Base-by-base conservation (phyloP, 1,284 basidiomycete genomes). In the Sporisorium iseilematis-ciliati region DNA sequence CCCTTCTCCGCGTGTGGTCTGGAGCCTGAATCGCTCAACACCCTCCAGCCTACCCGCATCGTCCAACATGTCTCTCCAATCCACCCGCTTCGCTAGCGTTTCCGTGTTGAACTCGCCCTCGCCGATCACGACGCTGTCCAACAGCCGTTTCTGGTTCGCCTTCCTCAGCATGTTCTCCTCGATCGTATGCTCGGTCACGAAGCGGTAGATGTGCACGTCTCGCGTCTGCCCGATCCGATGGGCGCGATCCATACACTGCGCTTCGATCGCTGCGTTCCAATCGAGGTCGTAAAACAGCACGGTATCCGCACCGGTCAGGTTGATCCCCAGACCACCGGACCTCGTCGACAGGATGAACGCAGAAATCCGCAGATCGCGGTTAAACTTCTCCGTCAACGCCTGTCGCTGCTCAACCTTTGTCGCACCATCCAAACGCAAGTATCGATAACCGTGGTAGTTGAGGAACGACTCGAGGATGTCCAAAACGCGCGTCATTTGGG, bases 221-320 rank as follows among this genome's bases (percentile, higher is more conserved):
- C 95, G 91, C 54, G 95, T 97, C 85, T 98, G 95, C 10, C 95
- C 95, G 78, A 98, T 98, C 7, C 94, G 92, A 82, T 95, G 93
- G 0, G 93, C 93, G 29, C 95, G 90, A 86, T 98, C 95, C 88
- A 97, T 95, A 86, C 95, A 97, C 85, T 98, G 95, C 57, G 92
- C 89, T 84, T 98, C 95, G 92, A 97, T 97, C 75, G 96, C 94
- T 0, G 95, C 95, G 81, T 97, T 97, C 89, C 97, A 98, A 85
- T 98, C 96, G 61, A 93, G 93, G 84, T 98, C 95, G 84, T 97
- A 97, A 86, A 95, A 96, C 57, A 97, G 89, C 75, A 98, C 95
- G 0, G 94, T 97, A 84, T 97, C 94, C 18, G 95, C 95, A n/a
- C 95, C 95, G 10, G 95, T 95, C 63, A 87, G 70, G 52, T 98